Evolutionary conservation across 768 basidiomycete genomes (phyloP).

Genomic region (Austroboletus eburneus): DNA sequence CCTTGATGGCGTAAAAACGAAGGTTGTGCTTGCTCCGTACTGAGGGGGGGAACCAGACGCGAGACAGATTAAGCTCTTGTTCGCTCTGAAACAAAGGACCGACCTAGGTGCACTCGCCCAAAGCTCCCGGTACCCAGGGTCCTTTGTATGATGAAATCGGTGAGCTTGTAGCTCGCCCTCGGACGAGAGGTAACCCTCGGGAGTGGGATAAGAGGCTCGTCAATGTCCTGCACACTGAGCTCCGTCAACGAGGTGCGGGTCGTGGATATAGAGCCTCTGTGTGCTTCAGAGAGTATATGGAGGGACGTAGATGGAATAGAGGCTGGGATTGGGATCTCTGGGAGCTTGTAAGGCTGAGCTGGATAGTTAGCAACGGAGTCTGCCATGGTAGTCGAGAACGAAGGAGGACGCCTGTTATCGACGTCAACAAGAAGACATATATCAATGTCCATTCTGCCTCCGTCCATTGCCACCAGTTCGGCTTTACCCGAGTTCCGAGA

Average conservation of each 20-base stretch:
- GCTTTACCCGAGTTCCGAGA: slow-evolving; percentile 17
- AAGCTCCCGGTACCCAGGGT: slow-evolving; percentile 95
- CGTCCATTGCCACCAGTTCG: slow-evolving; percentile 20
- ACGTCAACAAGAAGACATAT: slow-evolving; percentile 7
- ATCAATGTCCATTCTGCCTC: slow-evolving; percentile 5
- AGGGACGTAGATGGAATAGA: slow-evolving; percentile 10
- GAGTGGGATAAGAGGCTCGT: slow-evolving; percentile 31
- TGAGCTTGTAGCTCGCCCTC: slow-evolving; percentile 65
- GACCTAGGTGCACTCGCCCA: slow-evolving; percentile 91
- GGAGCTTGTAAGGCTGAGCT: slow-evolving; percentile 2
- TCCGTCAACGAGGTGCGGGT: slow-evolving; percentile 58
- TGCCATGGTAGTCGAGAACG: slow-evolving; percentile 13
- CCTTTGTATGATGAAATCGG: slow-evolving; percentile 76
- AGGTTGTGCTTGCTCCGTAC: slow-evolving; percentile 90
- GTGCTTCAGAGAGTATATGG: slow-evolving; percentile 42
- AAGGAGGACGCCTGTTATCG: slow-evolving; percentile 8
- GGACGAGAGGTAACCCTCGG: slow-evolving; percentile 41
- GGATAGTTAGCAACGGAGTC: slow-evolving; percentile 4
- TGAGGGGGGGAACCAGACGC: slow-evolving; percentile 24
- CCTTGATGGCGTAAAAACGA: slow-evolving; percentile 96
- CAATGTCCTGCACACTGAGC: slow-evolving; percentile 40
- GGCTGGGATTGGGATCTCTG: slow-evolving; percentile 1
- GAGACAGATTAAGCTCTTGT: background rate
- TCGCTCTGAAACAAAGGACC: slow-evolving; percentile 1
- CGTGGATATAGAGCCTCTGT: slow-evolving; percentile 64